These are phyloP conservation scores for Henckelia pumila DNA, from an alignment of 257 asterid genomes.

Conservation along the genomic window DNA sequence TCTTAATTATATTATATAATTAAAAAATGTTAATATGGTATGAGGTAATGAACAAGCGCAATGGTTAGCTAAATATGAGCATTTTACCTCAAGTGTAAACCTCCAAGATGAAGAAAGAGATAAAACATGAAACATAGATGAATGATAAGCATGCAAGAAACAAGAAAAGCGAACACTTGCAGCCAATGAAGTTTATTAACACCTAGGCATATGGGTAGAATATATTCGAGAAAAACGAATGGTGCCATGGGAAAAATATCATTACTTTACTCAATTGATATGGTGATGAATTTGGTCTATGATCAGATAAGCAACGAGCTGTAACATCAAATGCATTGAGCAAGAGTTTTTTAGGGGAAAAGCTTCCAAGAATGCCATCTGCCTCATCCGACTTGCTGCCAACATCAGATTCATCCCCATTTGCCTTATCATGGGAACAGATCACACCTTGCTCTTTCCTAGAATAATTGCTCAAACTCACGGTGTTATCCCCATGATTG, in stretches of 20 bases:
- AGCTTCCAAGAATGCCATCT: constrained; percentile 32
- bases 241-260: constrained; percentile 13
- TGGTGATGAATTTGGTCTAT: constrained; percentile 37
- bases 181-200: constrained; percentile 15
- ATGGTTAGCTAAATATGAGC: not conserved
- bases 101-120: not conserved
- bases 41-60: no score
- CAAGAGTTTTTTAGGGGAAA: constrained; percentile 31
- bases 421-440: constrained; percentile 24
- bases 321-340: constrained; percentile 31
- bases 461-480: constrained; percentile 24
- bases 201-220: constrained; percentile 20
- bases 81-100: not conserved
- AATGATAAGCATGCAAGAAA: constrained; percentile 5
- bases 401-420: constrained; percentile 40
- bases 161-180: not conserved
- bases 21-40: no score
- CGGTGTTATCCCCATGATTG: constrained; percentile 33
- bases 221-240: constrained; percentile 16
- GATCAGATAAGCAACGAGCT: constrained; percentile 32
- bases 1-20: no score
- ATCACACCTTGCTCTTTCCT: constrained; percentile 26
- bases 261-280: constrained; percentile 46
- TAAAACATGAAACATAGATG: not conserved
- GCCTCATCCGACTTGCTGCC: constrained; percentile 28